A percentile compares a stretch with the other conserved stretches of the same genome.
Conservation (phyloP, 768 basidiomycete species). For the Russula sp. region DNA sequence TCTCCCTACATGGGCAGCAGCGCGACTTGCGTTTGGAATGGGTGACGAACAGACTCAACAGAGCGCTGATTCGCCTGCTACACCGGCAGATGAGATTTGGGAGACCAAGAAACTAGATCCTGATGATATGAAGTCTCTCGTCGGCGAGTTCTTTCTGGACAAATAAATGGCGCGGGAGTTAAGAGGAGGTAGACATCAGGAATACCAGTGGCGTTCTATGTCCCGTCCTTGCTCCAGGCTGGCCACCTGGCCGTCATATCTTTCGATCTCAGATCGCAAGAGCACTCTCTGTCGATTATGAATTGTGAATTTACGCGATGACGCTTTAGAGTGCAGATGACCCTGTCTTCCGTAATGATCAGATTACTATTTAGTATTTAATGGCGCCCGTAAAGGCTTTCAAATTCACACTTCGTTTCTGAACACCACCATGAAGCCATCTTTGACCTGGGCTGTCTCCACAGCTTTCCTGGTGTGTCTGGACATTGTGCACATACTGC, state of each 20-base stretch:
- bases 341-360: not conserved
- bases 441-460: constrained; percentile 10
- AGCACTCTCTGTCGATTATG: too few species aligned
- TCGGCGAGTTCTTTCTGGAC: constrained; percentile 38
- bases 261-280: not conserved
- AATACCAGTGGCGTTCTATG: too few species aligned
- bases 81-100: constrained; percentile 30
- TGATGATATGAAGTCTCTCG: constrained; percentile 35
- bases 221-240: too few species aligned
- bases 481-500: not conserved
- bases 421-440: constrained; percentile 13
- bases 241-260: not conserved
- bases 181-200: not conserved
- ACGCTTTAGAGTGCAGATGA: too few species aligned
- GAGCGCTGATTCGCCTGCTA: not conserved
- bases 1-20: constrained; percentile 27
- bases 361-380: constrained; percentile 1
- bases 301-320: not conserved
- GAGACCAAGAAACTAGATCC: constrained; percentile 29
- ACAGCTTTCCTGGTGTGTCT: constrained; percentile 9
- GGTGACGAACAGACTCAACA: too few species aligned
- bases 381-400: not conserved
- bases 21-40: not conserved
- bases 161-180: not conserved
- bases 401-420: not conserved